Percentiles rank a stretch among this genome's conserved stretches.
Evolutionary conservation across 225 moss, liverwort and hornwort species (phyloP).

Genomic region (Pseudisothecium myosuroides): DNA sequence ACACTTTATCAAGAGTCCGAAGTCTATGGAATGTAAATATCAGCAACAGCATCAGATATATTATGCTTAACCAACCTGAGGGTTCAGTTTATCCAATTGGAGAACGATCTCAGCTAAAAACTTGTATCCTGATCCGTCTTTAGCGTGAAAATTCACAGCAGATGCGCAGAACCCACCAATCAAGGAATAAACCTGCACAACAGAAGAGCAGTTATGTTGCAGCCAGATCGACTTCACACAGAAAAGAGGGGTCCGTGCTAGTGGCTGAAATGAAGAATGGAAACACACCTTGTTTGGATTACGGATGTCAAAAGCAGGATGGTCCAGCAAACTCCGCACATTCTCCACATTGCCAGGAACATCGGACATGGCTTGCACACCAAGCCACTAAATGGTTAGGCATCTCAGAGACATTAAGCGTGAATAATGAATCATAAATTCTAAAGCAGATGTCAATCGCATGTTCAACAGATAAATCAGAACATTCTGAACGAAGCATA

Average conservation of each 20-base stretch:
- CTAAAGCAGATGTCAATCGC: background rate
- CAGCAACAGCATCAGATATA: background rate
- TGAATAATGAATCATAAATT: background rate
- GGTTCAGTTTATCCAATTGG: slow-evolving; percentile 85
- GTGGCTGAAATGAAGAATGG: background rate
- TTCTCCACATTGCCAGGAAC: slow-evolving; percentile 66
- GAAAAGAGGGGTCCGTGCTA: background rate
- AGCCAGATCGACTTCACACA: background rate
- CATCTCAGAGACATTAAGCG: background rate
- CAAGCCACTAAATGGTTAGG: slow-evolving; percentile 46
- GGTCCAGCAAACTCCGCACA: slow-evolving; percentile 58
- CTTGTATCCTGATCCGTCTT: slow-evolving; percentile 88
- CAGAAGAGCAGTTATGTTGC: background rate
- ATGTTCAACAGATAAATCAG: background rate
- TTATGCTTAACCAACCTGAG: slow-evolving; percentile 42
- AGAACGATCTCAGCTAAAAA: slow-evolving; percentile 80
- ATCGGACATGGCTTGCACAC: slow-evolving; percentile 88
- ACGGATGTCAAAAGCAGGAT: slow-evolving; percentile 87
- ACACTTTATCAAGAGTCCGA: background rate
- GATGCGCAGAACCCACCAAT: slow-evolving; percentile 83
- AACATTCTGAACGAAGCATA: slow-evolving; percentile 2
- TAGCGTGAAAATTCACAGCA: slow-evolving; percentile 77
- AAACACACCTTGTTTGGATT: slow-evolving; percentile 82
- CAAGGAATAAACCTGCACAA: slow-evolving; percentile 68
- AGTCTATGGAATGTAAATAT: background rate